Base-by-base conservation (phyloP, 2,329 filamentous ascomycete species). In the Neofusicoccum laricinum region DNA sequence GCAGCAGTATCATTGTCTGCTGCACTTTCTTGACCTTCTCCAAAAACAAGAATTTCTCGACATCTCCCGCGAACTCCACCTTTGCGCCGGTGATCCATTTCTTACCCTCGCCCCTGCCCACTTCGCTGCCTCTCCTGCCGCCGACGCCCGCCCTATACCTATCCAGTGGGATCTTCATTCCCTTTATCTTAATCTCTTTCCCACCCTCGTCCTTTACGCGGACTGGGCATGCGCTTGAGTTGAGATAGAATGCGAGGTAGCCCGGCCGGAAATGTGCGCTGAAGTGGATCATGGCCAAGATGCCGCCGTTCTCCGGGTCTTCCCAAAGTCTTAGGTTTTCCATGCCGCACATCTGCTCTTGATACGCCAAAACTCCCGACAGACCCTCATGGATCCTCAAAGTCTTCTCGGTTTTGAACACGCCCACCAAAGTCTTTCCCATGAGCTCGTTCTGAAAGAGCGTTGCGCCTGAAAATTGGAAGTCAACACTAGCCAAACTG, bases 271-370 rank as follows among this genome's bases (percentile, higher is more conserved):
- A 82, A 14, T 77, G 76, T 0, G 78, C 77, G 2, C 72, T 75
- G 50, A 80, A 79, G 63, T 82, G 79, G 41, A 82, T 77, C 3
- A 81, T 71, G 0, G 76, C 79, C 36, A 82, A 71, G 17, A 82
- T 73, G 19, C 78, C 80, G 17, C 76, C 76, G 0, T 71, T 75
- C 0, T 75, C 76, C 25, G 78, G 75, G 50, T 82, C 79, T 66
- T 80, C 75, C 80, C 80, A 82, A 0, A 82, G 69, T 3, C 80
- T 74, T 2, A 82, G 71, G 40, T 79, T 79, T 65, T 82, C 80
- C 65, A 81, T 78, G 19, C 77, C 80, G 61, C 80, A 80, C 72
- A 82, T 80, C 68, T 82, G 80, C 67, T 81, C 79, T 61, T 80
- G 77, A 63, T 81, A 80, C 2, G 77, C 71, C 61, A 81, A 78